Conservation (phyloP, 371 early-diverging fungal species). For the Rhizopus microsporus region DNA sequence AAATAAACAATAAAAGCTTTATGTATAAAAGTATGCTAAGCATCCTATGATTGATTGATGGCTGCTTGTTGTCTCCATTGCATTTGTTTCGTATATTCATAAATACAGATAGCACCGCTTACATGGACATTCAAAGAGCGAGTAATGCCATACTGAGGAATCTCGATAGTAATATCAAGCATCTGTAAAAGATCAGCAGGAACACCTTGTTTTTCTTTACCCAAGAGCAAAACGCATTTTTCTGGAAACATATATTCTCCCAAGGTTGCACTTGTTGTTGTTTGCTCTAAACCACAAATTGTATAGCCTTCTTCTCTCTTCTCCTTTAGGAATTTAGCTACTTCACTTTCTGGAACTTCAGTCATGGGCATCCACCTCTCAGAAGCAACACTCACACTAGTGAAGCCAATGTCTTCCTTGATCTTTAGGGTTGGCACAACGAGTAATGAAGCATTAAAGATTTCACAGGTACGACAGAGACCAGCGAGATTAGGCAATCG, state of each 20-base stretch:
- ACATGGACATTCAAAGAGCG: slow-evolving; percentile 70
- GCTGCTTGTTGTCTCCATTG: slow-evolving; percentile 38
- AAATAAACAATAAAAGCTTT: neutral
- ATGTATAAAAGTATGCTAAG: neutral
- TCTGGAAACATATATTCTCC: slow-evolving; percentile 59
- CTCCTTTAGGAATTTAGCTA: slow-evolving; percentile 41
- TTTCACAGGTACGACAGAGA: slow-evolving; percentile 65
- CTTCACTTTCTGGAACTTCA: slow-evolving; percentile 48
- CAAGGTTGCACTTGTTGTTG: slow-evolving; percentile 55
- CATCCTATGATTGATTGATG: slow-evolving; percentile 1
- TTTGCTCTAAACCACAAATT: slow-evolving; percentile 70
- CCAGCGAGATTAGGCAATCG: slow-evolving; percentile 70
- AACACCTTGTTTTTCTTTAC: slow-evolving; percentile 60
- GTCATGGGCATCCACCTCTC: slow-evolving; percentile 68
- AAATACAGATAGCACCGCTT: slow-evolving; percentile 60
- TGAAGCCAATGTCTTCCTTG: slow-evolving; percentile 56
- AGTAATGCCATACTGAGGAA: slow-evolving; percentile 67
- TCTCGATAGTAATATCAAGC: slow-evolving; percentile 63
- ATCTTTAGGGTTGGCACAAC: slow-evolving; percentile 45
- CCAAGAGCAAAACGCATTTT: slow-evolving; percentile 56
- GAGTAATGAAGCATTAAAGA: slow-evolving; percentile 61
- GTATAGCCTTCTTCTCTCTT: slow-evolving; percentile 61
- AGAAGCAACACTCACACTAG: slow-evolving; percentile 56
- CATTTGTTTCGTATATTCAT: slow-evolving; percentile 62
- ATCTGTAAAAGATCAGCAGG: slow-evolving; percentile 58